These are phyloP conservation scores for Angomonas deanei DNA, from an alignment of 208 protist species.

Conservation along the genomic window DNA sequence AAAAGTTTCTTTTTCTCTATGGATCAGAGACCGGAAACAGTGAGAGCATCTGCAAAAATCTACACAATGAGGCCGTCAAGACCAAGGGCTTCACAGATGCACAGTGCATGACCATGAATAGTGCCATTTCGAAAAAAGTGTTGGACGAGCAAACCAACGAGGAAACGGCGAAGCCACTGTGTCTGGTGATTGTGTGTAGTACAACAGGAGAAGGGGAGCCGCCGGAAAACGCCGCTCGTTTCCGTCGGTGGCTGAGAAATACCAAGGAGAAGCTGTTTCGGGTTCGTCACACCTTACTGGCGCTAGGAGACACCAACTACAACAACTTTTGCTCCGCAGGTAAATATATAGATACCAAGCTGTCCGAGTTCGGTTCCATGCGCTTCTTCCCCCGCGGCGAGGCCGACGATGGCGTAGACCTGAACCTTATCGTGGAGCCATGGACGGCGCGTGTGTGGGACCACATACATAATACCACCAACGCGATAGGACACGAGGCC, in stretches of 20 bases:
- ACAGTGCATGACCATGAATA: constrained; percentile 38
- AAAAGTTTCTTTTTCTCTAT: neutral
- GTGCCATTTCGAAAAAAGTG: constrained; percentile 24
- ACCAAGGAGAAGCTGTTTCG: constrained; percentile 22
- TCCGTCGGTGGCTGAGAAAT: constrained; percentile 54
- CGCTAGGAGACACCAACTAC: constrained; percentile 79
- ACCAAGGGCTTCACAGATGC: constrained; percentile 14
- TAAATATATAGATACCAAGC: constrained; percentile 47
- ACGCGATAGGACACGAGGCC: neutral
- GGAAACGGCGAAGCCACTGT: constrained; percentile 15
- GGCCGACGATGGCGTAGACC: constrained; percentile 63
- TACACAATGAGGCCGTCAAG: constrained; percentile 37
- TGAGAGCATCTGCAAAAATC: constrained; percentile 51
- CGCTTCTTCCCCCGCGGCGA: constrained; percentile 58
- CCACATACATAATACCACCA: neutral
- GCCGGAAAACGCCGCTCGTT: constrained; percentile 65
- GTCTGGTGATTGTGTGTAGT: constrained; percentile 61
- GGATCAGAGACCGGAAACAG: constrained; percentile 64
- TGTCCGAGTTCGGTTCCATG: constrained; percentile 37
- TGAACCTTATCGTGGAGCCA: constrained; percentile 67
- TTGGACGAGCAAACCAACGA: constrained; percentile 22
- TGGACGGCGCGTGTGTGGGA: constrained; percentile 45
- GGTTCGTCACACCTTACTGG: constrained; percentile 50
- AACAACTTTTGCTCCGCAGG: constrained; percentile 61
- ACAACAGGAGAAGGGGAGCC: constrained; percentile 75